Conservation (phyloP, 192 early-diverging fungal species). For the Spinellus fusiger region DNA sequence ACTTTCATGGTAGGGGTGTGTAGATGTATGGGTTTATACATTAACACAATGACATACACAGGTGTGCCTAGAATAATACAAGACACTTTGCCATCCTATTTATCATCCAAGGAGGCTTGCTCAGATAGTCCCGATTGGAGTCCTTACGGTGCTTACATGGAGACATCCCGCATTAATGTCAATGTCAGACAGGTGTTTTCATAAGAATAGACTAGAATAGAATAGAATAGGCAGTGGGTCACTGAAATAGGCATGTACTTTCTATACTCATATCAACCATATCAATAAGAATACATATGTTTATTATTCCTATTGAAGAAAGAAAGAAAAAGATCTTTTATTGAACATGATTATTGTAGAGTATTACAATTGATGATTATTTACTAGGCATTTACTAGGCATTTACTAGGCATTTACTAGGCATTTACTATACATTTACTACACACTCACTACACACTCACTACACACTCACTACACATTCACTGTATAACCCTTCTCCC, state of each 20-base stretch:
- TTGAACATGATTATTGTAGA: too few relatives aligned
- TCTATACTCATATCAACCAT: too few relatives aligned
- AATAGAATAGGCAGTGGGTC: neutral
- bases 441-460: too few relatives aligned
- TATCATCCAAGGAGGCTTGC: conserved; percentile 27
- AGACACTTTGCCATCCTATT: conserved; percentile 59
- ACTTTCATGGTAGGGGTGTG: conserved; percentile 69
- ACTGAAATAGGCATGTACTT: neutral
- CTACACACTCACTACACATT: too few relatives aligned
- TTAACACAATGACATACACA: neutral
- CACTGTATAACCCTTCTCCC: too few relatives aligned
- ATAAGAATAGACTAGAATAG: conserved; percentile 1
- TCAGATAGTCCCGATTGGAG: conserved; percentile 53
- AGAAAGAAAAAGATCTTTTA: too few relatives aligned
- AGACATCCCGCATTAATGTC: conserved; percentile 73
- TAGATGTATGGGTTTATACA: neutral
- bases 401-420: too few relatives aligned
- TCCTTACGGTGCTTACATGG: conserved; percentile 63
- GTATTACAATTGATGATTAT: too few relatives aligned
- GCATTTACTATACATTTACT: too few relatives aligned
- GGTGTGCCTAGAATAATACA: conserved; percentile 77
- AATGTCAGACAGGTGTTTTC: conserved; percentile 80
- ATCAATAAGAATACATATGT: too few relatives aligned
- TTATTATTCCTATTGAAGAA: too few relatives aligned
- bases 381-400: too few relatives aligned